A percentile compares a stretch with the other conserved stretches of the same genome.
Conservation (phyloP, 306 rosid genomes). For the Ammopiptanthus mongolicus region DNA sequence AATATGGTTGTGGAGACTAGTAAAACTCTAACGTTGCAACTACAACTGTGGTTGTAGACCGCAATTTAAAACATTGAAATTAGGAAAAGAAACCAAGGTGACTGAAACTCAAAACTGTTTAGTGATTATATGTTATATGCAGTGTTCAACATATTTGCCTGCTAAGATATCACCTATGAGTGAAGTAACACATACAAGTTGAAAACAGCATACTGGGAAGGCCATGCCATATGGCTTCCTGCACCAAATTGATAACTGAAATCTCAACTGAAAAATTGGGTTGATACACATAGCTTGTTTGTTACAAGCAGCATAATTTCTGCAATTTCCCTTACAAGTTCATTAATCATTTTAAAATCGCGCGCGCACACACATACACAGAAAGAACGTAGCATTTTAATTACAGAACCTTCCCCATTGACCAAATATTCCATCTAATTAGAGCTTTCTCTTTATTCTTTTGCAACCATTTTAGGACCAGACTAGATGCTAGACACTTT, state of each 20-base stretch:
- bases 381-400: not conserved
- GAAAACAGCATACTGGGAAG: not conserved
- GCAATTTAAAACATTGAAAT: too few species aligned
- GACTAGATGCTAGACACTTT: conserved; percentile 19
- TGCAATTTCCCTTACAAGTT: not conserved
- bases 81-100: not conserved
- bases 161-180: not conserved
- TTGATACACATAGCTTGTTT: not conserved
- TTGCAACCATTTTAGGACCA: conserved; percentile 34
- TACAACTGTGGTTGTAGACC: too few species aligned
- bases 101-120: not conserved
- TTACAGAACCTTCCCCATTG: conserved; percentile 10
- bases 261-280: not conserved
- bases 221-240: not conserved
- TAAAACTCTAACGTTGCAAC: too few species aligned
- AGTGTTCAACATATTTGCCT: not conserved
- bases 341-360: not conserved
- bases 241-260: not conserved
- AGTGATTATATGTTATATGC: not conserved
- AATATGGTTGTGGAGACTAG: too few species aligned
- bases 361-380: not conserved
- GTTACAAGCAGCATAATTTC: not conserved
- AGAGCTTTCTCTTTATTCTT: conserved; percentile 23
- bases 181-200: not conserved
- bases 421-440: conserved; percentile 19